phyloP scores from a whole-genome alignment of 164 flowering plant species.

The Euptelea pleiosperma region DNA sequence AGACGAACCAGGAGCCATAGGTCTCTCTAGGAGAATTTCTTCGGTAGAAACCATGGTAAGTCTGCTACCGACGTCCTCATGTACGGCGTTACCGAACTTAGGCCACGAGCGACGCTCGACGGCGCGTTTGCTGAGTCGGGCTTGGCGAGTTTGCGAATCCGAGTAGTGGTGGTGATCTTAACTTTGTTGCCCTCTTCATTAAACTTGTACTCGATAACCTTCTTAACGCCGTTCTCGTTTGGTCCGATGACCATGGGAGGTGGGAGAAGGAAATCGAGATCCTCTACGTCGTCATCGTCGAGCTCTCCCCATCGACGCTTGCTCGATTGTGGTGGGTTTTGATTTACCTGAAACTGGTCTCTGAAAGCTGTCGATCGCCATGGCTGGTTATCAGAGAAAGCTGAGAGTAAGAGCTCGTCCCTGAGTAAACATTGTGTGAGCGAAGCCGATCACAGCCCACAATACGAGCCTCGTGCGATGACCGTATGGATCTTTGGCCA shows the following conservation, averaged over 20 bases:
- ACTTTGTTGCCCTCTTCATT: conserved; percentile 72
- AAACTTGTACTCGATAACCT: conserved; percentile 68
- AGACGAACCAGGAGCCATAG: conserved; percentile 65
- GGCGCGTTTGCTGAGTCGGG: conserved; percentile 71
- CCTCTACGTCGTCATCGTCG: conserved; percentile 77
- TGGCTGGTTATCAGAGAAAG: no score
- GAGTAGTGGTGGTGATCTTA: conserved; percentile 70
- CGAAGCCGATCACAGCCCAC: no score
- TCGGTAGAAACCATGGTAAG: conserved; percentile 90
- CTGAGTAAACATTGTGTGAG: no score
- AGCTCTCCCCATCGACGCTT: conserved; percentile 31
- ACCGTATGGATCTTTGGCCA: no score
- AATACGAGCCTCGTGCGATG: no score
- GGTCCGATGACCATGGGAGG: conserved; percentile 72
- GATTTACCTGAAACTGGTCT: conserved; percentile 9
- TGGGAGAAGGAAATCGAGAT: conserved; percentile 68
- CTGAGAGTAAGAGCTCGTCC: no score
- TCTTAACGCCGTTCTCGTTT: conserved; percentile 75
- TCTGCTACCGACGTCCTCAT: conserved; percentile 55
- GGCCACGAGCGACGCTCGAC: conserved; percentile 76
- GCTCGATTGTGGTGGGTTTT: conserved; percentile 10
- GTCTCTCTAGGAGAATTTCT: conserved; percentile 75
- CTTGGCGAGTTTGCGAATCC: conserved; percentile 70
- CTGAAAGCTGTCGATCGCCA: conserved; percentile 13
- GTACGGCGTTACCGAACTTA: conserved; percentile 81